These are phyloP conservation scores for Mantamonas sphyraenae DNA, from an alignment of 78 protist genomes.

Conservation along the genomic window DNA sequence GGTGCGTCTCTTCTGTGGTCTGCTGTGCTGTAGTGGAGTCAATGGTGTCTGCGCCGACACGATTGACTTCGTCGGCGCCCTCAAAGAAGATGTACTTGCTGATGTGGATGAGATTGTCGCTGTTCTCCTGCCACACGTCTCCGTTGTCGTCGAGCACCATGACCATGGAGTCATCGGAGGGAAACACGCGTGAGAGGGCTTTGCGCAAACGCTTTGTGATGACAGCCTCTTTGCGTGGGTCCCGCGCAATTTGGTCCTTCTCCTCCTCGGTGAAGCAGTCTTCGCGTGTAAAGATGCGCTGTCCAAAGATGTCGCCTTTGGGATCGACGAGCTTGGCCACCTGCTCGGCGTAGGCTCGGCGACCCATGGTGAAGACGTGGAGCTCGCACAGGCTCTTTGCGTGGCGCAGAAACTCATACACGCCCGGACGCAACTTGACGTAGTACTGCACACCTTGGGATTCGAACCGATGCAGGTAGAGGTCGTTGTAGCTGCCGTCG, in stretches of 20 bases:
- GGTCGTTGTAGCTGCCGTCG: no score
- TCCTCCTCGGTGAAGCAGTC: background rate
- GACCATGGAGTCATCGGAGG: background rate
- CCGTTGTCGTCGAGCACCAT: background rate
- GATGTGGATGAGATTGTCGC: background rate
- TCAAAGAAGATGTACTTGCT: background rate
- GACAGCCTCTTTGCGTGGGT: no score
- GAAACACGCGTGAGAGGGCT: background rate
- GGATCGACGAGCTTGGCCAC: conserved; percentile 5
- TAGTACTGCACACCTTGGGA: no score
- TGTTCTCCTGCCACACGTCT: background rate
- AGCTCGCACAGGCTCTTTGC: background rate
- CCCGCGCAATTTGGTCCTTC: no score
- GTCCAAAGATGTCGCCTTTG: background rate
- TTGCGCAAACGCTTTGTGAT: background rate
- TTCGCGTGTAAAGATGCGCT: background rate
- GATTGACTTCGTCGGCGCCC: background rate
- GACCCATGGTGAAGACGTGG: conserved; percentile 18
- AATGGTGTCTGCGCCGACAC: background rate
- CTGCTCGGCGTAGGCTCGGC: background rate
- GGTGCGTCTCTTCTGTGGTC: background rate
- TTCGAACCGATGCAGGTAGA: no score
- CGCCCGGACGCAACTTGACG: background rate
- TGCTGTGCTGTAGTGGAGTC: background rate
- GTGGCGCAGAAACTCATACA: background rate